Base-by-base conservation (phyloP, 2,329 filamentous ascomycete species). In the Rutstroemia sp. region DNA sequence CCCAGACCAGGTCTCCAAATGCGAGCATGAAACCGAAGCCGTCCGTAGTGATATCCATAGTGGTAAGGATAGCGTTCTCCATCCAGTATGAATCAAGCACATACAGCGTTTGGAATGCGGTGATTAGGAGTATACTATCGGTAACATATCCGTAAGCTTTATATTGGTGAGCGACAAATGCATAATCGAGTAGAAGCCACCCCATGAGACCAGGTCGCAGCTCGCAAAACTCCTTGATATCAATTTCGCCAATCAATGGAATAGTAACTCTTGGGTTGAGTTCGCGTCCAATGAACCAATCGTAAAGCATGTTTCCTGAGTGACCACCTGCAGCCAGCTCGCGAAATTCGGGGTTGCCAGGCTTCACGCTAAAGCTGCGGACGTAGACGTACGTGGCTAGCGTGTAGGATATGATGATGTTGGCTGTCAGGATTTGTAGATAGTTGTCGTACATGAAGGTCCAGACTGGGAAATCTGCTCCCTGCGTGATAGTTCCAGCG, bases 251-350 rank as follows among this genome's bases (percentile, higher is more conserved):
- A 61, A 96, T 79, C 49, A 95, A 71, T 2, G 91, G 91, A 23
- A 96, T 74, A 0, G 79, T 82, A 58, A 95, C 72, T 49, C 92
- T 89, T 3, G 92, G 92, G 73, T 97, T 97, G 59, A 97, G 83
- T 72, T 97, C 92, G 27, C 92, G 88, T 19, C 92, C 92, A 62
- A 97, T 96, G 74, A 91, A 97, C 84, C 90, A 97, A 73, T 97
- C 92, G 71, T 97, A 96, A 39, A 96, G 73, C 61, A 90, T 75
- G 71, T 95, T 96, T 57, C 91, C 92, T 1, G 83, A 85, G 68
- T 88, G 82, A 16, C 91, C 92, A 45, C 92, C 91, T 1, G 83
- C 82, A 0, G 92, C 92, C 7, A 97, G 79, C 70, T 94, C 86
- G 42, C 92, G 88, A 60, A 81, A 76, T 49, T 86, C 79, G 12